A percentile compares a stretch with the other conserved stretches of the same genome.
Conservation (phyloP, 306 rosid genomes). For the Oemleria cerasiformis region DNA sequence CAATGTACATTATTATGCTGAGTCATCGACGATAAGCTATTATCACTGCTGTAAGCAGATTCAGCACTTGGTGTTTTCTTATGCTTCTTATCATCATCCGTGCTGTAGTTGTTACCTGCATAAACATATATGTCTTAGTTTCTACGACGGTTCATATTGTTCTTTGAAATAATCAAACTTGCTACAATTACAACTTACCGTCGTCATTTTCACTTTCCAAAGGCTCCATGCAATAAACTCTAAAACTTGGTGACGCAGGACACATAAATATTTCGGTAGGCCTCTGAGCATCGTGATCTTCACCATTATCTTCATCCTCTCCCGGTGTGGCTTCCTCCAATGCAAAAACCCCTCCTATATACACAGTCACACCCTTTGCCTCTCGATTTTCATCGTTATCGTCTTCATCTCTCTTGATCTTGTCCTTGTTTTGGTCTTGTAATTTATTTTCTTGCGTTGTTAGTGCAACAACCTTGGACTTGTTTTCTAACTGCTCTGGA, state of each 20-base stretch:
- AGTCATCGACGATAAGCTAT: conserved; percentile 9
- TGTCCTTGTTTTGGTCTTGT: neutral
- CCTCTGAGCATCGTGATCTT: neutral
- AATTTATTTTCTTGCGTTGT: too few species aligned
- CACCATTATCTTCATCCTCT: conserved; percentile 22
- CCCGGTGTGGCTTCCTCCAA: conserved; percentile 10
- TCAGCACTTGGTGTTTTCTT: conserved; percentile 28
- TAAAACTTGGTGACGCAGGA: conserved; percentile 80
- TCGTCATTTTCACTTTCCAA: conserved; percentile 14
- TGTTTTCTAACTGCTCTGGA: neutral
- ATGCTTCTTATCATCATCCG: conserved; percentile 14
- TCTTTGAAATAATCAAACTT: neutral
- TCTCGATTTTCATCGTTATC: neutral
- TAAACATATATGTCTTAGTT: neutral
- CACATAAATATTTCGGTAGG: neutral
- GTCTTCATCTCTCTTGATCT: neutral
- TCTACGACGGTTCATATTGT: neutral
- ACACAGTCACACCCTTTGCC: conserved; percentile 14
- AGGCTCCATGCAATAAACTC: conserved; percentile 53
- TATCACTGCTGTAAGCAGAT: conserved; percentile 15
- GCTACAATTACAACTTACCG: conserved; percentile 26
- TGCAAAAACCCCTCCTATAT: conserved; percentile 20
- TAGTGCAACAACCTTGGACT: conserved; percentile 12
- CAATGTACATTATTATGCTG: conserved; percentile 8
- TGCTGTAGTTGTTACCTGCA: conserved; percentile 32